phyloP scores from a whole-genome alignment of 2,329 filamentous ascomycete genomes.

The Neodidymelliopsis sp. region DNA sequence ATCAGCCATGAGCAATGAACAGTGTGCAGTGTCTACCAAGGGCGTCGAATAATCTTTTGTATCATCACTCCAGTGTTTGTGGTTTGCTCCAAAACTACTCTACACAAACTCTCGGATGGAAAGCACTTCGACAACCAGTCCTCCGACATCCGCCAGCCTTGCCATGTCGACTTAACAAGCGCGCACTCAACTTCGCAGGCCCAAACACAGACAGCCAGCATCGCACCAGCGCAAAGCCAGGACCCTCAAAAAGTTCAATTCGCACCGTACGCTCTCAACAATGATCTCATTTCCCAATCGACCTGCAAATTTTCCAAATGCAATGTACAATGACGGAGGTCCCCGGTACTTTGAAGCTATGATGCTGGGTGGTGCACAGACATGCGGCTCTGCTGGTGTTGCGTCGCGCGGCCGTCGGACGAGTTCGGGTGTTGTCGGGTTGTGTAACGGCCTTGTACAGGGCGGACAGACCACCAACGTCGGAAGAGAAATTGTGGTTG shows the following conservation, averaged over 20 bases:
- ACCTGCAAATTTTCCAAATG: conserved; percentile 1
- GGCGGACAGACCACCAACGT: conserved; percentile 10
- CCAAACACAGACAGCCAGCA: no score
- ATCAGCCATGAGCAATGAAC: no score
- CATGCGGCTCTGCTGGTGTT: conserved; percentile 17
- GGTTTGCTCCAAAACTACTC: no score
- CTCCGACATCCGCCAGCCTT: no score
- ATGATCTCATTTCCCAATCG: neutral
- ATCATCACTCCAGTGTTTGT: no score
- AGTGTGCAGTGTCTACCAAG: no score
- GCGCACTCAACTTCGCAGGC: no score
- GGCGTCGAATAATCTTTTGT: no score
- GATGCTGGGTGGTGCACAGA: conserved; percentile 9
- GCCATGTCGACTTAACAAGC: no score
- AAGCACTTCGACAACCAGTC: no score
- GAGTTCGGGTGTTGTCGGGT: conserved; percentile 16
- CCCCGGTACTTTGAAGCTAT: conserved; percentile 13
- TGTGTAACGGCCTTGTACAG: neutral
- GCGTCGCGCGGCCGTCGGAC: conserved; percentile 18
- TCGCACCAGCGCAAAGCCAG: neutral
- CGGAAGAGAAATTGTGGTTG: conserved; percentile 4
- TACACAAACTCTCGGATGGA: no score
- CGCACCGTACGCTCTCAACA: neutral
- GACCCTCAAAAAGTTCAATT: no score
- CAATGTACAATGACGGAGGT: conserved; percentile 4